Evolutionary conservation across 305 asterid genomes (phyloP), one percentile per base, ranked within the genome.

Genomic region (Fraxinus baroniana): DNA sequence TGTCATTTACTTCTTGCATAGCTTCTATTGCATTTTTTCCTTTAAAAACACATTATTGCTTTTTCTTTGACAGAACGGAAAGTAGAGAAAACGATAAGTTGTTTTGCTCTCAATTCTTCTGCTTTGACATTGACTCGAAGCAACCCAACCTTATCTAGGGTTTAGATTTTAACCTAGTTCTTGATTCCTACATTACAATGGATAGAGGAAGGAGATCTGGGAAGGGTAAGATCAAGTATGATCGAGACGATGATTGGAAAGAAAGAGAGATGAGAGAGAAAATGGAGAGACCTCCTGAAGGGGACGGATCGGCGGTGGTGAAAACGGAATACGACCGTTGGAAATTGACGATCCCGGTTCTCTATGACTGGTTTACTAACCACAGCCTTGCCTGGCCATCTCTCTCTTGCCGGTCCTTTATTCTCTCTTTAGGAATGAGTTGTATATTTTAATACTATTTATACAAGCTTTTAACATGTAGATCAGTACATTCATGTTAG

Each of bases 301-400:
- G 46, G 88, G 72, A 90, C 81, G 30, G 84, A 86, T 17, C 88
- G 84, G 62, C 83, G 85, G 0, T 83, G 3, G 66, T 55, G 24
- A 55, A n/a, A 55, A 55, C 24, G 10, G 26, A 55, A n/a, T 55
- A 86, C 81, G 82, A 83, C 0, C 89, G 81, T n/a, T 87, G 91
- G 93, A 87, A 87, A 70, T 80, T 82, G 0, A 86, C 86, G 6
- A 90, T 90, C 18, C 90, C 91, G 7, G 82, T 90, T 26, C 89
- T 90, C 8, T 90, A 90, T 80, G 93, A 90, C 70, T 90, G 91
- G 93, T 86, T 90, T 22, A 85, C 91, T 5, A 84, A 88, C 36
- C 93, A 90, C 83, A 87, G 84, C 78, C 89, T 88, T 55, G 82
- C 81, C 15, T 90, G 93, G 93, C 91, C 91, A 8, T 90, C 91